Percentiles rank a stretch among this genome's conserved stretches.
These are phyloP conservation scores for Ceratobasidium sp. DNA, from an alignment of 1,284 basidiomycete species.

Conservation along the genomic window DNA sequence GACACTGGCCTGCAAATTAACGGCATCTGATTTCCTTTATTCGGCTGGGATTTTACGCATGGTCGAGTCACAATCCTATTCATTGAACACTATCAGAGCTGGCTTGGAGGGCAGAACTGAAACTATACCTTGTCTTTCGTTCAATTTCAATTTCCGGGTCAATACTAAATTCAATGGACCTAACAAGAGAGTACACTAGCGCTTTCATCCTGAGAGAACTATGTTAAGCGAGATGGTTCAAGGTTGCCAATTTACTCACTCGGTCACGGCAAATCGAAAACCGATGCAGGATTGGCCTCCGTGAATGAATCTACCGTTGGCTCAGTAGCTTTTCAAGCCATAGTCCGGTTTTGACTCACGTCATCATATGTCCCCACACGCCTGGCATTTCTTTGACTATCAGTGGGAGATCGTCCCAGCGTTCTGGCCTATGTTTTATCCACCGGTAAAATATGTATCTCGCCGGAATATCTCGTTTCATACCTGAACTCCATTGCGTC, in stretches of 20 bases:
- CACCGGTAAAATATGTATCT: neutral
- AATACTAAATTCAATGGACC: constrained; percentile 51
- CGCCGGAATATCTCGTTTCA: neutral
- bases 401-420: constrained; percentile 68
- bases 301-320: constrained; percentile 52
- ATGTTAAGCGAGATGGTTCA: constrained; percentile 22
- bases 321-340: neutral
- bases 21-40: neutral
- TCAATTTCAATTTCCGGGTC: constrained; percentile 41
- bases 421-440: constrained; percentile 63
- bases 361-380: constrained; percentile 69
- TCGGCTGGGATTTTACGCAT: constrained; percentile 11
- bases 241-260: constrained; percentile 60
- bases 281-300: constrained; percentile 67
- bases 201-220: constrained; percentile 54
- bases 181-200: constrained; percentile 51
- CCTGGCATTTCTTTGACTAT: constrained; percentile 65
- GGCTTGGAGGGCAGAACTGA: neutral
- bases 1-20: constrained; percentile 20
- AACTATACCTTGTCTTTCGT: constrained; percentile 38
- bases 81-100: neutral
- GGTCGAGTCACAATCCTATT: constrained; percentile 15
- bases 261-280: constrained; percentile 75
- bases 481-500: constrained; percentile 47
- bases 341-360: constrained; percentile 61